Conservation (phyloP, 768 basidiomycete genomes). For the Dioszegia crocea region DNA sequence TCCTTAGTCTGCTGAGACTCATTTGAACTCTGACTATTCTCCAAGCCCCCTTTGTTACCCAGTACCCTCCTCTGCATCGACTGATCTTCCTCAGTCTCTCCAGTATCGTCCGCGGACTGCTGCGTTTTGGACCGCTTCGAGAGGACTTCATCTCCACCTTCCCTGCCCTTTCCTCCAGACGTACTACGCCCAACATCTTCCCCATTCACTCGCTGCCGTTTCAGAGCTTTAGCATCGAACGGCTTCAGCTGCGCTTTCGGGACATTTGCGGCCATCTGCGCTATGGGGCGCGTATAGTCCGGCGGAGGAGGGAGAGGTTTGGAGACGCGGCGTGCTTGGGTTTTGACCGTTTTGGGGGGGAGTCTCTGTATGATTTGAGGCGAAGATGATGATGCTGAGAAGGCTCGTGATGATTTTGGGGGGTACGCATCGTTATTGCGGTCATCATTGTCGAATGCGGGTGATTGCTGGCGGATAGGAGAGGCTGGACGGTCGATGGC, state of each 20-base stretch:
- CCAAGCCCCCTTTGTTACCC: background rate
- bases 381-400: too few species aligned
- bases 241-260: background rate
- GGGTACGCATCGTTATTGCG: too few species aligned
- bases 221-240: background rate
- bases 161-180: background rate
- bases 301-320: background rate
- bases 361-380: too few species aligned
- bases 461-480: too few species aligned
- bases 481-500: too few species aligned
- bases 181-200: background rate
- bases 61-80: slow-evolving; percentile 10
- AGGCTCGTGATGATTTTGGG: too few species aligned
- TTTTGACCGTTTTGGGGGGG: too few species aligned
- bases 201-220: background rate
- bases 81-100: background rate
- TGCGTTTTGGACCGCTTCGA: background rate
- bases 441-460: too few species aligned
- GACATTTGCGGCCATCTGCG: background rate
- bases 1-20: slow-evolving; percentile 6
- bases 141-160: background rate
- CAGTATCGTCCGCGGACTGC: background rate
- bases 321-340: background rate
- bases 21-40: slow-evolving; percentile 8
- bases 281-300: background rate